These are phyloP conservation scores for Fusarium virguliforme DNA, from an alignment of 2,329 filamentous ascomycete genomes.

Conservation along the genomic window DNA sequence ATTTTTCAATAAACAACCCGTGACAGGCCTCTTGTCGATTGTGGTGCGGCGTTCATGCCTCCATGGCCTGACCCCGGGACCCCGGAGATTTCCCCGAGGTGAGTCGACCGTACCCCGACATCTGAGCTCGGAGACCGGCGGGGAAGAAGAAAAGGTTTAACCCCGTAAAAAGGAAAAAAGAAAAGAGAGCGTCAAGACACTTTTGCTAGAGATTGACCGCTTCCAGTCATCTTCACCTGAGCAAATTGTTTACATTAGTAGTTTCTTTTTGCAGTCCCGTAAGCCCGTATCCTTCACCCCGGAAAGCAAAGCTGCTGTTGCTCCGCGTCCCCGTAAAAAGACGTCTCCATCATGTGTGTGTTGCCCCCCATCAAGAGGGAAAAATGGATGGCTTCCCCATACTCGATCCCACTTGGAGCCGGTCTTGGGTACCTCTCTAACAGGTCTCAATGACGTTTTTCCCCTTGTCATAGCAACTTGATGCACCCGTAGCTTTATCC, in stretches of 20 bases:
- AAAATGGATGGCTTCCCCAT: conserved; percentile 41
- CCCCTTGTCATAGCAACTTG: conserved; percentile 5
- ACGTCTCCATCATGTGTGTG: conserved; percentile 41
- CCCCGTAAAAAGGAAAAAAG: background rate
- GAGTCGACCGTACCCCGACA: conserved; percentile 42
- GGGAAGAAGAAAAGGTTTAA: conserved; percentile 19
- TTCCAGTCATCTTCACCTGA: conserved; percentile 7
- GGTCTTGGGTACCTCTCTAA: conserved; percentile 16
- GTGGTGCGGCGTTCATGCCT: conserved; percentile 26
- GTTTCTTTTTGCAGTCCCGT: conserved; percentile 10
- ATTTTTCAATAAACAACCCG: background rate
- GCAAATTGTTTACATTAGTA: background rate
- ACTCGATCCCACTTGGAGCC: conserved; percentile 43
- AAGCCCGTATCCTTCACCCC: conserved; percentile 18
- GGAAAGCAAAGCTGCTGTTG: conserved; percentile 17
- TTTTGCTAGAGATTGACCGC: conserved; percentile 13
- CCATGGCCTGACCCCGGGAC: conserved; percentile 30
- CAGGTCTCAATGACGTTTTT: conserved; percentile 45
- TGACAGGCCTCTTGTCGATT: conserved; percentile 12
- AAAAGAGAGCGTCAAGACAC: background rate
- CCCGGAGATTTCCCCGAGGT: conserved; percentile 41
- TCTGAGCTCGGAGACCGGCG: conserved; percentile 47
- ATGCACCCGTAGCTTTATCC: conserved; percentile 4
- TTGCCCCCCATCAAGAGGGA: conserved; percentile 18
- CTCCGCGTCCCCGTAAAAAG: conserved; percentile 36